Base-by-base conservation (phyloP, 306 rosid species). In the Canavalia ensiformis region DNA sequence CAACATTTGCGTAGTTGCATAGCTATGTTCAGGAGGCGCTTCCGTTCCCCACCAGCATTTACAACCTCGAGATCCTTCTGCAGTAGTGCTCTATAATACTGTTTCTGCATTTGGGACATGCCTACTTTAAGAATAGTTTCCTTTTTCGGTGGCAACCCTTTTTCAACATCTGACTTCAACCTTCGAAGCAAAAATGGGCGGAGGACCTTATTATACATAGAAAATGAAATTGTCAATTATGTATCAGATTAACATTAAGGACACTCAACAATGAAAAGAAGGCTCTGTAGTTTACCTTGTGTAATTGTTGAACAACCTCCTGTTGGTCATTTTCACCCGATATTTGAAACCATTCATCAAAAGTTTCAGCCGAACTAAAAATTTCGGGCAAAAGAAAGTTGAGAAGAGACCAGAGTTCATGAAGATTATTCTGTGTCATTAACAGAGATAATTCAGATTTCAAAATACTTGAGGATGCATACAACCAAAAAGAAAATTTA, bases 21-120 rank as follows among this genome's bases (percentile, higher is more conserved):
- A 68, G 99, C 99, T 82, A 95, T 93, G 85, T 95, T 95, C 71
- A 95, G 83, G 73, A 95, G 99, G 45, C 99, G 93, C 84, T 95
- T 95, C 45, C 99, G 92, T 75, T 95, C 99, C 84, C 99, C 99
- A 52, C 99, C 99, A 84, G 99, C 99, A 84, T 95, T 95, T 79
- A 95, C 98, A 88, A 95, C 99, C 90, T 95, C 99, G 49, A 95
- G 97, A 89, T 95, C 99, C 82, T 95, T 95, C 86, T 95, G 99
- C 85, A 95, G 84, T 72, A 95, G 86, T 77, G 99, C 99, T 86
- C 58, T 94, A 66, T 95, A 95, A 74, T 91, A 95, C 73, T 91
- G 96, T 80, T 95, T 95, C 89, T 95, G 99, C 99, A 95, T 87
- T 56, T 95, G 98, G 6, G 99, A 95, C 99, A 95, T 95, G 66